Base-by-base conservation (phyloP, 306 rosid genomes). In the Rosa chinensis region DNA sequence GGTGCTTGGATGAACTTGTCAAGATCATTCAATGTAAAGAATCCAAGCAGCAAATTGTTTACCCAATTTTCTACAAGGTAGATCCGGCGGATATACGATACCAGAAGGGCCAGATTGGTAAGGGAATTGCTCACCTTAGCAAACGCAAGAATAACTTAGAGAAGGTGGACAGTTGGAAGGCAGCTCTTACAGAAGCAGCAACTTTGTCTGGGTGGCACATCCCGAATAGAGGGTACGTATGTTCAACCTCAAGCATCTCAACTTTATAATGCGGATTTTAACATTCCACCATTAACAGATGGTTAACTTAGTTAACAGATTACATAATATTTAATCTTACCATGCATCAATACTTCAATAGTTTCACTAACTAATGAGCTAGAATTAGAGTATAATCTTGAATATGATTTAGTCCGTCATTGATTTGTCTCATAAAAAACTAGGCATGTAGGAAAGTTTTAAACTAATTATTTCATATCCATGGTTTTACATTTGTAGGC, bases 41-140 rank as follows among this genome's bases (percentile, higher is more conserved):
- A 20, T 10, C 21, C 56, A 50, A 14, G 40, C 64, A 43, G 1
- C 74, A 66, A 45, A 66, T 18, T 0, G 74, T 66, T 6, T 48
- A 32, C 21, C 66, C 80, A 6, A 52, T 77, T 5, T 77, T 77
- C 44, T 77, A 47, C 39, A 42, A 77, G 10, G 80, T 77, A 12
- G 49, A 77, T 4, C 80, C 73, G 6, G 48, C 50, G 5, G 8
- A 64, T 2, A 28, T 77, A 25, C 25, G 80, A 35, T 4, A 77
- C 16, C 64, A 77, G 25, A 45, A 4, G 17, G 80, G 72, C 21
- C 48, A 3, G 6, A 44, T 77, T 50, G 73, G 80, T 1, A 64
- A 77, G 12, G 80, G 49, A 6, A 16, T 77, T 58, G 64, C 47
- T 45, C 9, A 18, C 4, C 79, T 61, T 28, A 58, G 6, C 45